phyloP scores from a whole-genome alignment of 1,284 basidiomycete species.

The Malassezia cuniculi region DNA sequence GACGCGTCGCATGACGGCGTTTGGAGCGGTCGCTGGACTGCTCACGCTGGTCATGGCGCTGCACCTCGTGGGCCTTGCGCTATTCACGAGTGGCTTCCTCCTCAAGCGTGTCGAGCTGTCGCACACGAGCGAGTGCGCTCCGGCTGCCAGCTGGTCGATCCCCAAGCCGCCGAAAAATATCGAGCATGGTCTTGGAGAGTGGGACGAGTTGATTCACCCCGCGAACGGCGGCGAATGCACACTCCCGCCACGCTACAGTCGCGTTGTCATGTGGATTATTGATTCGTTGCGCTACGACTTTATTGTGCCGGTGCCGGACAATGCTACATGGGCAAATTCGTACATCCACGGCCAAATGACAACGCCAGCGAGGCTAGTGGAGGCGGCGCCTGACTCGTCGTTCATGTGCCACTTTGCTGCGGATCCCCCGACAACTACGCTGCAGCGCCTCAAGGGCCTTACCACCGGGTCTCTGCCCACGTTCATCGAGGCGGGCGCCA shows the following conservation, averaged over 20 bases:
- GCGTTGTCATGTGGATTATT: slow-evolving; percentile 73
- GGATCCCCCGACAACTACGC: slow-evolving; percentile 87
- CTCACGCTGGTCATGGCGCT: slow-evolving; percentile 19
- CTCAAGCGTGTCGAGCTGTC: slow-evolving; percentile 30
- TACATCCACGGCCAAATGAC: slow-evolving; percentile 71
- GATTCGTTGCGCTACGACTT: slow-evolving; percentile 93
- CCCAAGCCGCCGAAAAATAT: slow-evolving; percentile 14
- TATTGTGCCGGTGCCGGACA: slow-evolving; percentile 53
- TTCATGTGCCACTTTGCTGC: slow-evolving; percentile 78
- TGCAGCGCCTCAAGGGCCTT: slow-evolving; percentile 87
- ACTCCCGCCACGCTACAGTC: slow-evolving; percentile 21
- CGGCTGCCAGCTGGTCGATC: slow-evolving; percentile 4
- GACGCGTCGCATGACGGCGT: no score
- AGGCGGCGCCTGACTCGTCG: slow-evolving; percentile 56
- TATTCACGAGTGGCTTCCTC: slow-evolving; percentile 41
- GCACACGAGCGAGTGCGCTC: slow-evolving; percentile 7
- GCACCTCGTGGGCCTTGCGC: slow-evolving; percentile 22
- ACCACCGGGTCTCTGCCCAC: slow-evolving; percentile 93
- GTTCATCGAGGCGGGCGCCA: slow-evolving; percentile 82
- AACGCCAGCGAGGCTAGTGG: slow-evolving; percentile 61
- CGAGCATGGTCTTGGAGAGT: slow-evolving; percentile 12
- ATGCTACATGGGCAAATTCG: slow-evolving; percentile 40
- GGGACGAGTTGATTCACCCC: slow-evolving; percentile 19
- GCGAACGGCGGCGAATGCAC: slow-evolving; percentile 22
- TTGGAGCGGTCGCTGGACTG: slow-evolving; percentile 19